phyloP scores from a whole-genome alignment of 2,329 filamentous ascomycete genomes.

The Paracoccidioides lutzii region DNA sequence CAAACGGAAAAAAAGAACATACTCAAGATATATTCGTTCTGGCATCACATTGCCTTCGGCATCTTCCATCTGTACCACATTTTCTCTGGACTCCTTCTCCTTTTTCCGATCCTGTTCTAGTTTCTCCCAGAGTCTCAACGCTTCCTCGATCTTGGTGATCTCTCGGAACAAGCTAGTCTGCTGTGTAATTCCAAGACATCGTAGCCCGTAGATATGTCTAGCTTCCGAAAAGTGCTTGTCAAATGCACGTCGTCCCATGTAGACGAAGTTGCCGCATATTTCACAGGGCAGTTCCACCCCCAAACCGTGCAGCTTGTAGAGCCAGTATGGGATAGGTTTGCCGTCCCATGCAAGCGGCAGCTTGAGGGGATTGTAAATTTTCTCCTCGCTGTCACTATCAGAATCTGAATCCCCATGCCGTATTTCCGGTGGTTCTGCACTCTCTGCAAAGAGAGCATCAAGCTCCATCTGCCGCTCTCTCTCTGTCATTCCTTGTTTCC shows the following conservation, averaged over 20 bases:
- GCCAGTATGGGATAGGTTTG: constrained; percentile 97
- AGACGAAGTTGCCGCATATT: constrained; percentile 96
- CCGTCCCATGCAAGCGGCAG: constrained; percentile 94
- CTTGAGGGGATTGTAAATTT: constrained; percentile 93
- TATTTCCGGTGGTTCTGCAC: constrained; percentile 30
- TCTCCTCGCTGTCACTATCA: constrained; percentile 65
- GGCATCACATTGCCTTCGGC: constrained; percentile 97
- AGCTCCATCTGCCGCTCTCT: constrained; percentile 88
- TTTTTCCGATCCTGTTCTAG: constrained; percentile 75
- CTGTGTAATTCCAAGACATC: constrained; percentile 76
- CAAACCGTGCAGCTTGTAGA: constrained; percentile 91
- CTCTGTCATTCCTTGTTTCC: constrained; percentile 94
- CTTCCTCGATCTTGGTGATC: constrained; percentile 85
- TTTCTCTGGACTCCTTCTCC: constrained; percentile 61
- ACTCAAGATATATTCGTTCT: constrained; percentile 90
- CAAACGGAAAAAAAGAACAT: constrained; percentile 13
- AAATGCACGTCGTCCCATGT: constrained; percentile 90
- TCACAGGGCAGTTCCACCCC: constrained; percentile 93
- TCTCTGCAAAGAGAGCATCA: constrained; percentile 64
- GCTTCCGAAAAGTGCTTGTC: constrained; percentile 98
- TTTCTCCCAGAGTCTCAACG: constrained; percentile 81
- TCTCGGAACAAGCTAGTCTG: constrained; percentile 86
- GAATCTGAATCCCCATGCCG: constrained; percentile 41
- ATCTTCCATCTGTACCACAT: constrained; percentile 97
- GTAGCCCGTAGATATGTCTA: constrained; percentile 82